Percentiles rank a stretch among this genome's conserved stretches.
phyloP scores from a whole-genome alignment of 345 rosid species.

The Eucalyptus victrix region DNA sequence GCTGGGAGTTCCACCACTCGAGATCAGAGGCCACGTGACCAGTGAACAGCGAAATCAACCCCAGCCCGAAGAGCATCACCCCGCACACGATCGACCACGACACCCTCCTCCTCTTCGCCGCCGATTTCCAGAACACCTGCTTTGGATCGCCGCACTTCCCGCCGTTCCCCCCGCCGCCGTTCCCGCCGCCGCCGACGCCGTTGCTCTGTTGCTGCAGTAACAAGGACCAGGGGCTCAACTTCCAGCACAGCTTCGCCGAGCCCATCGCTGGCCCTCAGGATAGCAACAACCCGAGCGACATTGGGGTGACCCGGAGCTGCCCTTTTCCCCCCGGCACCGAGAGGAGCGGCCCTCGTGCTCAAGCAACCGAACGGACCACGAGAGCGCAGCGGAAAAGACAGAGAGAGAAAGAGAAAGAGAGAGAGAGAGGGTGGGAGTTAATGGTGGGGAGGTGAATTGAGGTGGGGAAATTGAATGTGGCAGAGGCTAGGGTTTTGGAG shows the following conservation, averaged over 20 bases:
- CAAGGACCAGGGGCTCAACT: neutral
- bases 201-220: neutral
- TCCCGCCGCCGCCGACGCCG: neutral
- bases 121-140: neutral
- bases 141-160: neutral
- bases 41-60: slow-evolving; percentile 83
- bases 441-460: neutral
- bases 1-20: slow-evolving; percentile 83
- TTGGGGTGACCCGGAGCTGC: neutral
- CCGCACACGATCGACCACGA: slow-evolving; percentile 74
- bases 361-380: neutral
- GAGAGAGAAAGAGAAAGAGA: too few relatives aligned
- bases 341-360: neutral
- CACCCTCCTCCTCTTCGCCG: slow-evolving; percentile 8
- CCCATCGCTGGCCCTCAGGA: neutral
- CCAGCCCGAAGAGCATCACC: slow-evolving; percentile 74
- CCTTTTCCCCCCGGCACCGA: neutral
- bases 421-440: neutral
- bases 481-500: neutral
- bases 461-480: neutral
- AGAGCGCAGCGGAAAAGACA: neutral
- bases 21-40: slow-evolving; percentile 94
- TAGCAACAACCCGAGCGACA: neutral
- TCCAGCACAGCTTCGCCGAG: neutral
- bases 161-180: neutral